Base-by-base conservation (phyloP, 805 yeast species). In the Schwanniomyces vanrijiae region DNA sequence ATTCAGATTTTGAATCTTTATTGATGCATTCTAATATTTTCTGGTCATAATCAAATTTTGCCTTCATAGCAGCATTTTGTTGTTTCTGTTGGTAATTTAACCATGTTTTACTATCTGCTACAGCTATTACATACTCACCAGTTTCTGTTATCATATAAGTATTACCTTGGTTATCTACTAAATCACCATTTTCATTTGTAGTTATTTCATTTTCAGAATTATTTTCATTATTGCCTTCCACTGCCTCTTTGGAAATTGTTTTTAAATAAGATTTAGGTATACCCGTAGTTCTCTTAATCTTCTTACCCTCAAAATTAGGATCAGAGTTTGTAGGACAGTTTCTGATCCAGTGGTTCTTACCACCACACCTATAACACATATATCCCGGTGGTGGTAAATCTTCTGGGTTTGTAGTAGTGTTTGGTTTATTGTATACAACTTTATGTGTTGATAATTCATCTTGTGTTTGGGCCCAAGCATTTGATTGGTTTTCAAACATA, bases 301-400 rank as follows among this genome's bases (percentile, higher is more conserved):
- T 78, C 60, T 88, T 89, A 16, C 96, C 96, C 61, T 92, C 98
- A 78, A 90, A 90, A 56, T 83, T 88, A 2, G 97, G 97, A 66
- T 92, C 98, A 38, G 81, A 83, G 59, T 88, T 86, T 3, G 96
- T 89, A 0, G 99, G 99, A 73, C 99, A 94, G 58, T 90, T 89
- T 61, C 87, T 88, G 49, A 94, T 92, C 90, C 96, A 92, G 65
- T 94, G 99, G 50, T 79, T 80, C 65, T 90, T 88, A 24, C 88
- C 89, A 42, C 98, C 98, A 72, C 99, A 94, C 61, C 97, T 77
- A 64, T 94, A 92, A 65, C 99, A 94, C 62, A 92, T 86, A 59
- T 94, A 94, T 1, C 96, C 96, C 5, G 96, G 92, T 1, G 99
- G 99, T 8, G 97, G 97, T 5, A 81, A 77, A 54, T 86, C 91